phyloP scores from a whole-genome alignment of 202 grass and related monocot genomes.

The Carex arenaria region DNA sequence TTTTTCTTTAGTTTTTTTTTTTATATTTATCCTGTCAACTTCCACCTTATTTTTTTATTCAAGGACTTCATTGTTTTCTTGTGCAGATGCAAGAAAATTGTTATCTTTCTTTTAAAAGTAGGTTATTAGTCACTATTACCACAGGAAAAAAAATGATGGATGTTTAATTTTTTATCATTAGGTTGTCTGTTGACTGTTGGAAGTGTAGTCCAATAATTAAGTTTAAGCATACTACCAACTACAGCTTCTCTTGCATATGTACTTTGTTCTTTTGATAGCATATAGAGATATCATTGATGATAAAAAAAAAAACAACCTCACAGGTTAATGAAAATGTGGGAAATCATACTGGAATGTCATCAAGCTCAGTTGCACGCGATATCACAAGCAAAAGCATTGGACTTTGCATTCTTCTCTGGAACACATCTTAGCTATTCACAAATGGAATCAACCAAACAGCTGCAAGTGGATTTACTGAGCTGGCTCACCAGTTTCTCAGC shows the following conservation, averaged over 20 bases:
- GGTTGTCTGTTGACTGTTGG: not conserved
- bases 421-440: slow-evolving; percentile 37
- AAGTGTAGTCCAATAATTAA: not conserved
- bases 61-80: not conserved
- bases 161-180: not conserved
- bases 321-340: slow-evolving; percentile 77
- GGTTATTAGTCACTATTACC: not conserved
- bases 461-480: slow-evolving; percentile 45
- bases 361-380: slow-evolving; percentile 48
- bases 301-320: slow-evolving; percentile 7
- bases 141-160: not conserved
- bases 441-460: slow-evolving; percentile 31
- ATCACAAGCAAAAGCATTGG: slow-evolving; percentile 39
- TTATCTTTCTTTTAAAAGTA: slow-evolving; percentile 6
- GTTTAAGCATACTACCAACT: not conserved
- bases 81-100: not conserved
- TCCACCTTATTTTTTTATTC: not conserved
- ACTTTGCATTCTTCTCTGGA: slow-evolving; percentile 21
- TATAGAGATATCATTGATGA: not conserved
- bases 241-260: not conserved
- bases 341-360: slow-evolving; percentile 60
- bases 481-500: slow-evolving; percentile 32
- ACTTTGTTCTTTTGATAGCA: not conserved
- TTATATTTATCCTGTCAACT: not conserved
- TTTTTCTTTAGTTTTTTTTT: not conserved